Evolutionary conservation across 495 filamentous ascomycete species (phyloP).

Genomic region (Trichoderma erinaceum): DNA sequence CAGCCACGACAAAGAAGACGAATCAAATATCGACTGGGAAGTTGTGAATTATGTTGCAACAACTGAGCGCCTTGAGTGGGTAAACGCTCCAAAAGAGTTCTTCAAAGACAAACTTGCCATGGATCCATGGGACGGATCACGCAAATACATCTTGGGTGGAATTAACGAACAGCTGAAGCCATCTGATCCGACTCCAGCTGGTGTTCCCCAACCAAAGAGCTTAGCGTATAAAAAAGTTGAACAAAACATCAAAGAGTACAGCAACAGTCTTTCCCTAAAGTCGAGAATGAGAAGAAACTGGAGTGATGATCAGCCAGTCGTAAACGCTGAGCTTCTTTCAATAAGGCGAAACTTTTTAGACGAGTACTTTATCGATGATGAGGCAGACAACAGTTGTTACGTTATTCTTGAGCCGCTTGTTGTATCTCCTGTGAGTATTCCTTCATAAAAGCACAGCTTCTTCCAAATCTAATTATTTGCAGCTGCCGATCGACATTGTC

Average conservation of each 20-base stretch:
- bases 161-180: constrained; percentile 42
- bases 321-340: constrained; percentile 63
- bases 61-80: constrained; percentile 47
- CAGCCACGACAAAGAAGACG: constrained; percentile 20
- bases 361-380: constrained; percentile 34
- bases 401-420: constrained; percentile 48
- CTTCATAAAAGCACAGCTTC: background rate
- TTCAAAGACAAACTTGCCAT: constrained; percentile 62
- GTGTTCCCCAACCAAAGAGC: constrained; percentile 26
- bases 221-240: constrained; percentile 23
- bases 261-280: constrained; percentile 36
- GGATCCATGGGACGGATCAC: constrained; percentile 68
- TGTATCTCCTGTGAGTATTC: constrained; percentile 64
- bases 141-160: constrained; percentile 48
- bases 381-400: constrained; percentile 38
- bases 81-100: constrained; percentile 44
- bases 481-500: constrained; percentile 61
- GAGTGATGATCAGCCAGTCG: constrained; percentile 65
- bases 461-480: constrained; percentile 20
- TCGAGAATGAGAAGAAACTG: constrained; percentile 30
- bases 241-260: constrained; percentile 40
- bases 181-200: constrained; percentile 33
- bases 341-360: constrained; percentile 81
- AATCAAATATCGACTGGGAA: constrained; percentile 60
- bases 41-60: constrained; percentile 47